Evolutionary conservation across 495 filamentous ascomycete genomes (phyloP), one percentile per base, ranked within the genome.

Genomic region (Xylaria bambusicola): DNA sequence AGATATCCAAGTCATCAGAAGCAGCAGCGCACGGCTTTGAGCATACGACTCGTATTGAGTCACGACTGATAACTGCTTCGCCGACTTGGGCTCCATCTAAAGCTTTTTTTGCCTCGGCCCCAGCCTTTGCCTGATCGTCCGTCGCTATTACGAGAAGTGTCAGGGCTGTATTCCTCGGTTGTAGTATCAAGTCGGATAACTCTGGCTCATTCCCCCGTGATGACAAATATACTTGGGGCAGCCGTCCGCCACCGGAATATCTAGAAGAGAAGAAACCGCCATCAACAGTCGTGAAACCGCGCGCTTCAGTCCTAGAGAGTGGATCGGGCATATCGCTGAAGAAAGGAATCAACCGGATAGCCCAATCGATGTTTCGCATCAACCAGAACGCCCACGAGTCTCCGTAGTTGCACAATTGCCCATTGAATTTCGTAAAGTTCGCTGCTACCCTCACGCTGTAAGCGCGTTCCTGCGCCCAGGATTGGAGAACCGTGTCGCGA

Each of bases 151-250:
- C 27, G 0, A 68, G 17, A 12, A 67, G 57, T 3, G 58, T 62
- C 56, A 67, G 58, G 8, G 45, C 62, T 23, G 64, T 56, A 10
- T 52, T n/a, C 6, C 44, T 53, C 17, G 42, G 38, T 3, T 33
- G 40, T 41, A 67, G 46, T 38, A 68, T 55, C 26, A 40, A 36
- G 58, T 68, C 66, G 12, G 66, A 68, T 12, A 68, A 18, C 13
- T 58, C 46, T 21, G 55, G 56, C 29, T 21, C 55, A 17, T 13
- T n/a, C 6, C 12, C 29, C 26, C 17, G 51, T 2, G 62, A 66
- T 15, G 60, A 54, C 24, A 72, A 40, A 27, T 68, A 68, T 20
- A 72, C 58, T 50, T 72, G 69, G 0, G 69, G 60, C 1, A 72
- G 12, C 4, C 62, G 63, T 3, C 61, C 58, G 8, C 69, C 69